These are phyloP conservation scores for Dryadomyces quercivorus DNA, from an alignment of 2,329 filamentous ascomycete genomes.

Conservation along the genomic window DNA sequence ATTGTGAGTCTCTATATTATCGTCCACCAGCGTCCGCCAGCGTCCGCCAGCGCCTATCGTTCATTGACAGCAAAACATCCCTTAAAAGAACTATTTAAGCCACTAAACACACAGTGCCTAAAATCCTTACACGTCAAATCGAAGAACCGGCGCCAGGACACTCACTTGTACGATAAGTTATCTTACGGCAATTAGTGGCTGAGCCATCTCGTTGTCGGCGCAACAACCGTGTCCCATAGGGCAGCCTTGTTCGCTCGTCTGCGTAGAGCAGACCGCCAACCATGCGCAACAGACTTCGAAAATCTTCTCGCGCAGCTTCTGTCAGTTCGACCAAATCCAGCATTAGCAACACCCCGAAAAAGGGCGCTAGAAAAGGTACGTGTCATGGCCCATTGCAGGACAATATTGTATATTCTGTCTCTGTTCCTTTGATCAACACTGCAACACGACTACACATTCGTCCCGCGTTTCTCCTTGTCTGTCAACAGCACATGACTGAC, in stretches of 20 bases:
- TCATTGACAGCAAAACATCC: too few relatives aligned
- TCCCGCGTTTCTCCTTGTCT: background rate
- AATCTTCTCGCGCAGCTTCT: constrained; percentile 6
- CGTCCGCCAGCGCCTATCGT: too few relatives aligned
- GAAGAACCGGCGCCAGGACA: background rate
- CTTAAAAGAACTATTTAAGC: too few relatives aligned
- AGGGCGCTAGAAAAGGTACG: constrained; percentile 1
- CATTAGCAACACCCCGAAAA: background rate
- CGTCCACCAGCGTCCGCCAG: too few relatives aligned
- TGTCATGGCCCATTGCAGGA: background rate
- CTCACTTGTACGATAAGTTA: background rate
- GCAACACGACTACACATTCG: too few relatives aligned
- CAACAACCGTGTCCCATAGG: background rate
- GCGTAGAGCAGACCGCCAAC: constrained; percentile 5
- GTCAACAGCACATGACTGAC: background rate
- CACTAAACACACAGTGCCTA: too few relatives aligned
- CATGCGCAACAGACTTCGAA: constrained; percentile 11
- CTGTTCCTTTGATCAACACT: too few relatives aligned
- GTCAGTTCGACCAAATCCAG: constrained; percentile 9
- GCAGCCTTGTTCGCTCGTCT: background rate
- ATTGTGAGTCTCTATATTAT: too few relatives aligned
- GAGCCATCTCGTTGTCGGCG: background rate
- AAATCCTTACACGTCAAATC: too few relatives aligned
- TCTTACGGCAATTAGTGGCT: background rate
- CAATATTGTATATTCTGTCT: too few relatives aligned